A percentile compares a stretch with the other conserved stretches of the same genome.
phyloP scores from a whole-genome alignment of 2,329 filamentous ascomycete species.

The Ciborinia camelliae region DNA sequence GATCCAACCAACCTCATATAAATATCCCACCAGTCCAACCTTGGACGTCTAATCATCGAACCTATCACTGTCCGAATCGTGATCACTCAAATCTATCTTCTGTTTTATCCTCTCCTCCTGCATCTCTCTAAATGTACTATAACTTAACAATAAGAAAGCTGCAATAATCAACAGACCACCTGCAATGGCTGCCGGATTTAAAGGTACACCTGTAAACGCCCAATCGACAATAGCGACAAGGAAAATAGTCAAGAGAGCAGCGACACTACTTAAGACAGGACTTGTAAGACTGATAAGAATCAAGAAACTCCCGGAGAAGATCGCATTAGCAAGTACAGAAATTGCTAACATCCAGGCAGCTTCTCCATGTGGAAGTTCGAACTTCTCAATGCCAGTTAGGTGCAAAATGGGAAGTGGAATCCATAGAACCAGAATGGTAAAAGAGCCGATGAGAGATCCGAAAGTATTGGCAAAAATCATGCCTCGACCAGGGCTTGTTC shows the following conservation, averaged over 20 bases:
- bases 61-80: conserved; percentile 44
- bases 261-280: conserved; percentile 88
- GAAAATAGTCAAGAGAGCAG: conserved; percentile 93
- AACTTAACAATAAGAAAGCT: conserved; percentile 83
- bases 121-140: conserved; percentile 93
- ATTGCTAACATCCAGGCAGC: conserved; percentile 77
- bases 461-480: conserved; percentile 96
- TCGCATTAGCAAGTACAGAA: conserved; percentile 81
- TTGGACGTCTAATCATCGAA: conserved; percentile 36
- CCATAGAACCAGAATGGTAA: conserved; percentile 87
- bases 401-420: conserved; percentile 85
- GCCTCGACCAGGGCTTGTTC: conserved; percentile 76
- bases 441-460: conserved; percentile 78
- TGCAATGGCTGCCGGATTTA: conserved; percentile 70
- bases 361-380: conserved; percentile 74
- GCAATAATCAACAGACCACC: conserved; percentile 86
- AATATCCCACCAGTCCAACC: background rate
- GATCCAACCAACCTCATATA: background rate
- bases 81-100: conserved; percentile 39
- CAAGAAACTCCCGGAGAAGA: conserved; percentile 89
- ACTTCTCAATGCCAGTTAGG: conserved; percentile 71
- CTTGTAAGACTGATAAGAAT: conserved; percentile 90
- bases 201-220: conserved; percentile 72
- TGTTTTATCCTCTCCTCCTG: conserved; percentile 71
- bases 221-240: conserved; percentile 91